Evolutionary conservation across 108 stramenopile species (phyloP).

Genomic region (Skeletonema marinoi): DNA sequence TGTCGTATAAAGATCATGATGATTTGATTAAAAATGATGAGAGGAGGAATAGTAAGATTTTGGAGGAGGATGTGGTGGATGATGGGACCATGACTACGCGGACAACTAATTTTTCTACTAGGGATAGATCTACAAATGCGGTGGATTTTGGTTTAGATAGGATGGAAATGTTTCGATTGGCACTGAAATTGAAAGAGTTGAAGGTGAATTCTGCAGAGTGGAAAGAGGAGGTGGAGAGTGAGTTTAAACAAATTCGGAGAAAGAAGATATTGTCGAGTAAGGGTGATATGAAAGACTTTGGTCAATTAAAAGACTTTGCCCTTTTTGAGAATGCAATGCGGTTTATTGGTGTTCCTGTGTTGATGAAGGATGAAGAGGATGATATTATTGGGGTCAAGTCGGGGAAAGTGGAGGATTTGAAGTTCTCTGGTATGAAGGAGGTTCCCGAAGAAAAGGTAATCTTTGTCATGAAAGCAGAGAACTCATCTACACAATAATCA

Average conservation of each 20-base stretch:
- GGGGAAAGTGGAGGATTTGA: slow-evolving; percentile 33
- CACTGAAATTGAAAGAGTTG: slow-evolving; percentile 2
- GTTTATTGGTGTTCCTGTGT: slow-evolving; percentile 40
- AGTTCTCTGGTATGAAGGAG: slow-evolving; percentile 26
- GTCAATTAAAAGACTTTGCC: slow-evolving; percentile 17
- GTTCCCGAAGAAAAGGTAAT: slow-evolving; percentile 17
- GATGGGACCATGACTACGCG: slow-evolving; percentile 44
- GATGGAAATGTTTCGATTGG: slow-evolving; percentile 14
- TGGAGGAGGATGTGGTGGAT: background rate
- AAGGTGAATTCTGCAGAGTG: slow-evolving; percentile 11
- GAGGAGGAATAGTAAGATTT: background rate
- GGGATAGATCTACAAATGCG: slow-evolving; percentile 8
- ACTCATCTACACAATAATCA: background rate
- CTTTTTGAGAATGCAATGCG: slow-evolving; percentile 28
- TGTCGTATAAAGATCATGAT: slow-evolving; percentile 2
- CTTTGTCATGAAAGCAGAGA: slow-evolving; percentile 30
- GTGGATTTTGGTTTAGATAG: slow-evolving; percentile 24
- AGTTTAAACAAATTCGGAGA: slow-evolving; percentile 13
- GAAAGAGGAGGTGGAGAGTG: slow-evolving; percentile 22
- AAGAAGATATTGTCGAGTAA: slow-evolving; percentile 6
- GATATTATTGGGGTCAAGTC: slow-evolving; percentile 43
- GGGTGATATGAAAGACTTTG: slow-evolving; percentile 3
- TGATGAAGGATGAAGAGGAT: slow-evolving; percentile 52
- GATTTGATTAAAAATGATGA: background rate
- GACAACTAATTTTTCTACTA: slow-evolving; percentile 54